Base-by-base conservation (phyloP, 1,139 yeast genomes). In the Zhuliangozyma blackwelliae region DNA sequence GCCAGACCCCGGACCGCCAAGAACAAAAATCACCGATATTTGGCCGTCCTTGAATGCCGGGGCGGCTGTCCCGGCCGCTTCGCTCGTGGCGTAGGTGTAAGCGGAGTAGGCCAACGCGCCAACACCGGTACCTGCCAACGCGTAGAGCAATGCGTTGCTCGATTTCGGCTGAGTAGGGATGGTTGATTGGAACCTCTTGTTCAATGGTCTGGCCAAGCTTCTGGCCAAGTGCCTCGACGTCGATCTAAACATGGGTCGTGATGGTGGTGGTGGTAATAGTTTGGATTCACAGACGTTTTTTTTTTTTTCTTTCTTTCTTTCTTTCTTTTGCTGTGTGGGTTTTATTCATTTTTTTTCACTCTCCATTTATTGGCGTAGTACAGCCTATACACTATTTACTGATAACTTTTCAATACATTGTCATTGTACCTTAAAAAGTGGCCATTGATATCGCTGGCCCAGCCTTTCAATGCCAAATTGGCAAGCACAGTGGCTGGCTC, bases 1-100 rank as follows among this genome's bases (percentile, higher is more conserved):
- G 29, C 98, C 98, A 12, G 96, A 83, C 11, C 98, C 97, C 3
- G 90, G 90, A 2, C 90, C 88, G 26, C 95, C 95, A 28, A 92
- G 75, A 7, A 92, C 96, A 58, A 87, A 92, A 23, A 92, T 74
- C 7, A 92, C 96, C 25, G 86, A 77, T 25, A 86, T 77, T 40
- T 82, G 77, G 29, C 79, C 81, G 4, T 72, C 71, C 5, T 75
- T 59, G 54, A 84, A 84, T 0, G 82, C 77, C 10, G 71, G 56
- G 4, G 48, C 43, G 35, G 26, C 13, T 29, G 39, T 40, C 11
- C 36, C 26, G 31, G 45, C 48, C 9, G 70, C 75, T 47, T 77
- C 82, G 33, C 75, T 45, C 8, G 77, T 22, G 7, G 23, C 10
- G 23, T 22, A 22, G 9, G 23, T 7, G 23, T 22, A 22, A 7